A percentile compares a stretch with the other conserved stretches of the same genome.
These are phyloP conservation scores for Bonia amplexicaulis DNA, from an alignment of 176 grass and related monocot species.

Conservation along the genomic window DNA sequence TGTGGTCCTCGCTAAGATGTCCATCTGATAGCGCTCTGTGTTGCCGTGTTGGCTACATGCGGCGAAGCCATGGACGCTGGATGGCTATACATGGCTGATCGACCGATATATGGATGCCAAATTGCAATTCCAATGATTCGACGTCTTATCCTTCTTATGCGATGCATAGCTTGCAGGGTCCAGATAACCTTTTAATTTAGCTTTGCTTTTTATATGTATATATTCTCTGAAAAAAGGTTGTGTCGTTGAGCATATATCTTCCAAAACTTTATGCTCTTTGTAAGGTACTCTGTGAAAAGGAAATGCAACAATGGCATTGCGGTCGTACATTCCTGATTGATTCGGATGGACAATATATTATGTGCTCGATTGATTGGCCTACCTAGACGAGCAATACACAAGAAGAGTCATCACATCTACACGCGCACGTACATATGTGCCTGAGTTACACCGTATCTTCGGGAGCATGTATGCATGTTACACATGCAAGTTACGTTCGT, in stretches of 20 bases:
- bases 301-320: background rate
- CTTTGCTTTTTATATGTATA: background rate
- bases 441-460: no score
- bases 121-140: slow-evolving; percentile 13
- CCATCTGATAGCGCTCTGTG: slow-evolving; percentile 25
- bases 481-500: no score
- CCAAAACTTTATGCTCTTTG: background rate
- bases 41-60: slow-evolving; percentile 25
- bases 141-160: slow-evolving; percentile 29
- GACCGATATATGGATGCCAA: background rate
- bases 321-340: background rate
- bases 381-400: no score
- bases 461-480: no score
- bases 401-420: no score
- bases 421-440: no score
- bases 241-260: slow-evolving; percentile 14
- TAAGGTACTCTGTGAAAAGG: background rate
- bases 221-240: background rate
- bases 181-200: background rate
- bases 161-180: slow-evolving; percentile 26
- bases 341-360: background rate
- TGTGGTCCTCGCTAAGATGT: slow-evolving; percentile 9
- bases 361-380: no score
- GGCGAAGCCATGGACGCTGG: slow-evolving; percentile 16
- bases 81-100: background rate